Base-by-base conservation (phyloP, 805 yeast species). In the Cyberlindnera nakhonratchasimensis region DNA sequence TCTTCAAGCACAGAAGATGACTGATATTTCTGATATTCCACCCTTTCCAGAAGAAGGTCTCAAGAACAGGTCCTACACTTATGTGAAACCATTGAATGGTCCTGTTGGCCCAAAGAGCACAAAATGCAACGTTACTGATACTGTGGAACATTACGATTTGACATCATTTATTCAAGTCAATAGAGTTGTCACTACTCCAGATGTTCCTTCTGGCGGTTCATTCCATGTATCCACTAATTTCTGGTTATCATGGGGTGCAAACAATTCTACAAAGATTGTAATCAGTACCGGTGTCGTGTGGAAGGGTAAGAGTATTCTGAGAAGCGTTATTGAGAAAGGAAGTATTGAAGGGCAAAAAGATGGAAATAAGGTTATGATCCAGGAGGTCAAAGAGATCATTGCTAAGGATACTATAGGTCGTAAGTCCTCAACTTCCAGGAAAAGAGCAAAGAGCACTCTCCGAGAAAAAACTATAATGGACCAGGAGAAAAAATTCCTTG, bases 71-170 rank as follows among this genome's bases (percentile, higher is more conserved):
- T 58, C 64, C 4, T 90, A 75, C 59, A 70, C 74, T 5, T 93
- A 90, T 61, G 72, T 75, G 34, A 86, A 86, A 62, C 88, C 87
- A 2, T 68, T 93, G 44, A 77, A 77, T 39, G 87, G 77, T 29
- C 77, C 96, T 0, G 79, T 93, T 37, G 99, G 99, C 0, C 99
- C 99, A 8, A 88, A 87, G 55, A 86, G 90, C 26, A 89, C 99
- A 3, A 78, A 73, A 46, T 86, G 95, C 57, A 50, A 64, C 12
- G 77, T 77, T 20, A 65, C 65, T 4, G 96, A 89, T 53, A 66
- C 72, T 0, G 69, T 86, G 19, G 76, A 79, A 38, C 64, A 70
- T 38, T 68, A 72, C 56, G 83, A 86, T 54, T 69, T 72, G 46
- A 68, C 77, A 13, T 70, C 72, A 14, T 73, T 72, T 49, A 74